These are phyloP conservation scores for Epichloe coenophiala DNA, from an alignment of 2,329 filamentous ascomycete species.

Conservation along the genomic window DNA sequence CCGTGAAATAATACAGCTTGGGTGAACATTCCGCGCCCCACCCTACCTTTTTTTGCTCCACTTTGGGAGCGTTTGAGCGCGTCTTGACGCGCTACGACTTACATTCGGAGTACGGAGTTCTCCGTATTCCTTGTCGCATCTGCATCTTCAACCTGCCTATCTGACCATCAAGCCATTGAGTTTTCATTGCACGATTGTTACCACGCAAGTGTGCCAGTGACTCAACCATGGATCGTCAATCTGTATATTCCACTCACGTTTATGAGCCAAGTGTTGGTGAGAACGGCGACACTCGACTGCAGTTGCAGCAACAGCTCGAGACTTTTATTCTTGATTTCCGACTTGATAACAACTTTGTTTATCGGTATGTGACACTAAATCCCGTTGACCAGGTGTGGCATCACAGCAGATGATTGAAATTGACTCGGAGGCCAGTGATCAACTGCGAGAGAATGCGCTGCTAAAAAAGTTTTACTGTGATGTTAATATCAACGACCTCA, in stretches of 20 bases:
- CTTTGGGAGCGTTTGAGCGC: neutral
- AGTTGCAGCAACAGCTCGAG: constrained; percentile 67
- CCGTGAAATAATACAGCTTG: too few species aligned
- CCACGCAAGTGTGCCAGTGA: neutral
- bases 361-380: constrained; percentile 49
- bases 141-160: neutral
- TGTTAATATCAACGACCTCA: constrained; percentile 87
- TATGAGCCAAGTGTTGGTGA: constrained; percentile 55
- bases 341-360: constrained; percentile 88
- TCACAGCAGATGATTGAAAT: neutral
- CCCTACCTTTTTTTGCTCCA: neutral
- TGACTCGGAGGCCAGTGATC: constrained; percentile 51
- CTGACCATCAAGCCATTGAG: neutral
- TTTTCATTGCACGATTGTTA: neutral
- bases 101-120: too few species aligned
- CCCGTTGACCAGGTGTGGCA: neutral
- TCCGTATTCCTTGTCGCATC: neutral
- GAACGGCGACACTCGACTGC: constrained; percentile 53
- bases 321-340: constrained; percentile 90
- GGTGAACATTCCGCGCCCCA: neutral
- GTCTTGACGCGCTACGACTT: neutral
- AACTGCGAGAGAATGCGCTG: constrained; percentile 87
- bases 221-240: constrained; percentile 66
- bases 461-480: constrained; percentile 94
- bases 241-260: constrained; percentile 73